Conservation (phyloP, 345 rosid genomes). For the Hibiscus tridactylites region DNA sequence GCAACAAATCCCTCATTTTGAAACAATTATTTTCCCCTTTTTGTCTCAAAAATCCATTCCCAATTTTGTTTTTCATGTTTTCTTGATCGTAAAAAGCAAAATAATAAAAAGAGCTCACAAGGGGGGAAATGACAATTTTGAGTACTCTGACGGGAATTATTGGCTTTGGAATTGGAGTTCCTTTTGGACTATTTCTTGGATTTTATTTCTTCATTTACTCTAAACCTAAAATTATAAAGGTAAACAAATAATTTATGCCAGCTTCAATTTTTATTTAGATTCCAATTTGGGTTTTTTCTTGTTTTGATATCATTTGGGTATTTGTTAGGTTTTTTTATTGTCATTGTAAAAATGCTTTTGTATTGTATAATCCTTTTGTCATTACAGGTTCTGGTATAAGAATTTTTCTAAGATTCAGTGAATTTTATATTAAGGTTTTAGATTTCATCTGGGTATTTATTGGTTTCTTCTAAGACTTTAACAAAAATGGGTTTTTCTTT, state of each 20-base stretch:
- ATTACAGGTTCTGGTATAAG: neutral
- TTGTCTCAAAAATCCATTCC: neutral
- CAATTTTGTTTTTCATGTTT: neutral
- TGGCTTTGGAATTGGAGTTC: constrained; percentile 68
- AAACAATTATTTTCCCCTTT: neutral
- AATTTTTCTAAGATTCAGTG: neutral
- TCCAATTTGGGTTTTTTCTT: neutral
- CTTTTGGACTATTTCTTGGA: constrained; percentile 60
- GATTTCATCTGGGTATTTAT: neutral
- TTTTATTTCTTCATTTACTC: constrained; percentile 63
- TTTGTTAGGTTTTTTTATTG: neutral
- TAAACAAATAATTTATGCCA: constrained; percentile 14
- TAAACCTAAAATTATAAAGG: constrained; percentile 46
- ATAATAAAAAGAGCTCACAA: neutral
- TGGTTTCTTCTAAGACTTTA: neutral
- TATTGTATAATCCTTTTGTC: too few species aligned
- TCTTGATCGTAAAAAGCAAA: neutral
- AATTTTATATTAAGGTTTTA: neutral
- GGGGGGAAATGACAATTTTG: constrained; percentile 38
- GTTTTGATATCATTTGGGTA: neutral
- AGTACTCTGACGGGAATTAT: constrained; percentile 44
- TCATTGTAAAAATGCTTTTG: too few species aligned
- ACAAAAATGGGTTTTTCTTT: neutral
- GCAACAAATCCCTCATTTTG: neutral
- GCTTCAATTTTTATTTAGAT: neutral